Evolutionary conservation across 306 rosid species (phyloP).

Genomic region (Cucurbita pepo): DNA sequence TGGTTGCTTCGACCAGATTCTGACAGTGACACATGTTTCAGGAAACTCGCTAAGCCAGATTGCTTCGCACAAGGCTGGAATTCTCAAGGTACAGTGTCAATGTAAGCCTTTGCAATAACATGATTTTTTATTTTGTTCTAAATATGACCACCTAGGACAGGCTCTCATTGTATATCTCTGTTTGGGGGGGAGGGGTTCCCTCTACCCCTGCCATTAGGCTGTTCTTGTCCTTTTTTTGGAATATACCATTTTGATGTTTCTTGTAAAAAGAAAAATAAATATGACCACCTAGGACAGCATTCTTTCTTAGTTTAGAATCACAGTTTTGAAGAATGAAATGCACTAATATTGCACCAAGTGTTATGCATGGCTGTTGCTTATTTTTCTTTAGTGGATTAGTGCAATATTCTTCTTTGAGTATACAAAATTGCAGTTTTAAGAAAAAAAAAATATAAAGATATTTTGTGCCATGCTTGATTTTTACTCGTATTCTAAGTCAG

Average conservation of each 20-base stretch:
- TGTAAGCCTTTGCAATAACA: conserved; percentile 10
- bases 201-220: no score
- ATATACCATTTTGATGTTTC: no score
- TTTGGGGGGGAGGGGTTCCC: no score
- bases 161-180: no score
- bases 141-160: conserved; percentile 13
- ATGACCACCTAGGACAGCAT: conserved; percentile 11
- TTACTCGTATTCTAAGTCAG: conserved; percentile 28
- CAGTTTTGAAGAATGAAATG: conserved; percentile 7
- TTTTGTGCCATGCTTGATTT: conserved; percentile 4
- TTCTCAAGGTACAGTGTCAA: conserved; percentile 42
- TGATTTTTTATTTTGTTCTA: conserved; percentile 10
- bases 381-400: neutral
- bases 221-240: no score
- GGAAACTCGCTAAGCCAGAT: conserved; percentile 50
- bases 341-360: neutral
- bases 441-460: neutral
- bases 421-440: conserved; percentile 9
- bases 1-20: neutral
- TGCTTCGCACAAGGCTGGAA: conserved; percentile 72
- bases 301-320: conserved; percentile 13
- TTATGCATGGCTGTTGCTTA: neutral
- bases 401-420: conserved; percentile 18
- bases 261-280: neutral
- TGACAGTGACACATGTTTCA: conserved; percentile 9